These are phyloP conservation scores for Gynostemma pentaphyllum DNA, from an alignment of 306 rosid genomes.

Conservation along the genomic window DNA sequence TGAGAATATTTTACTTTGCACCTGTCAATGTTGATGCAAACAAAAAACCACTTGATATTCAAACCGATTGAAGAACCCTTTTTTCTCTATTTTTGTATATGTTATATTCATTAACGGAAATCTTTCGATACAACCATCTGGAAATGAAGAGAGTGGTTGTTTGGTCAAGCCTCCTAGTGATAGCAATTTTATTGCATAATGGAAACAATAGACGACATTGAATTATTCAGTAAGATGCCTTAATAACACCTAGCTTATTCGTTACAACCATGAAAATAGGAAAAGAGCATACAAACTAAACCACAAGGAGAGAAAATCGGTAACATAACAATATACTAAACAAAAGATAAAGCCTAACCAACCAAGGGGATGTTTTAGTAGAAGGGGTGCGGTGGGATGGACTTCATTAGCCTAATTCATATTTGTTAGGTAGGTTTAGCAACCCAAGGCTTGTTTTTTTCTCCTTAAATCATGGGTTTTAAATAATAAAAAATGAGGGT, in stretches of 20 bases:
- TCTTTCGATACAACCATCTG: neutral
- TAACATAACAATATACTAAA: neutral
- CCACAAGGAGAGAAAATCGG: neutral
- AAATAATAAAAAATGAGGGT: too few species aligned
- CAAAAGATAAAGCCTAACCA: neutral
- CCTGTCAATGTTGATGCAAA: too few species aligned
- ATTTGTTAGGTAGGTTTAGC: too few species aligned
- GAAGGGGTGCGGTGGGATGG: too few species aligned
- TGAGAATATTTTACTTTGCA: too few species aligned
- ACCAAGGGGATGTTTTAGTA: too few species aligned
- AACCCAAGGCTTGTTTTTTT: too few species aligned
- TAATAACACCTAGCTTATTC: neutral
- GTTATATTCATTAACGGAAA: neutral
- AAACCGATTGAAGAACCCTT: too few species aligned
- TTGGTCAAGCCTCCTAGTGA: neutral
- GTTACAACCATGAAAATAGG: neutral
- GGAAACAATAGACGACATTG: neutral
- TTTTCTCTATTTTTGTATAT: too few species aligned
- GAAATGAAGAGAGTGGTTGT: neutral
- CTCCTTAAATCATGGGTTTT: too few species aligned
- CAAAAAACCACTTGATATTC: too few species aligned
- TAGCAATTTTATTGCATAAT: neutral
- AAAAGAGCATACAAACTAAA: neutral
- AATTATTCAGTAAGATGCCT: neutral
- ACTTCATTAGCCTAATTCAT: too few species aligned